These are phyloP conservation scores for Fusarium tjaetaba DNA, from an alignment of 2,329 filamentous ascomycete genomes.

Conservation along the genomic window DNA sequence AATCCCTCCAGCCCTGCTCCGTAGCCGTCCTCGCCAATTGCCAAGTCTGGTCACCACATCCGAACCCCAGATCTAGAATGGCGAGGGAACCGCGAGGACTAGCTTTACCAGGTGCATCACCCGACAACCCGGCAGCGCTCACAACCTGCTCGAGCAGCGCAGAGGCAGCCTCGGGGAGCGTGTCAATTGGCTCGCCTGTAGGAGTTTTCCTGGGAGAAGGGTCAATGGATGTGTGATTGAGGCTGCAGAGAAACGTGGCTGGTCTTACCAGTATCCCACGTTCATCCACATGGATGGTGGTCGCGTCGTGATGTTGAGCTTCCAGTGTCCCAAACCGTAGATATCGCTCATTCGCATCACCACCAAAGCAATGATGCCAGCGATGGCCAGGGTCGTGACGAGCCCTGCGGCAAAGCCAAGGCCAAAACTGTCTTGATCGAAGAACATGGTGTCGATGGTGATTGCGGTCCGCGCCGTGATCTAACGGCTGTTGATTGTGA, in stretches of 20 bases:
- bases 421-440: constrained; percentile 37
- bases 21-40: constrained; percentile 51
- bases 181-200: constrained; percentile 45
- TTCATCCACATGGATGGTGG: constrained; percentile 70
- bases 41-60: constrained; percentile 67
- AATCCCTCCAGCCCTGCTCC: constrained; percentile 35
- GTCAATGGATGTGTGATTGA: neutral
- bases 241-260: neutral
- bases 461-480: neutral
- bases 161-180: constrained; percentile 59
- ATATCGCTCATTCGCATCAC: constrained; percentile 44
- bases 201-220: constrained; percentile 42
- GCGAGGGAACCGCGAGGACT: constrained; percentile 38
- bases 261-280: constrained; percentile 66
- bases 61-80: constrained; percentile 66
- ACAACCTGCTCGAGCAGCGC: constrained; percentile 60
- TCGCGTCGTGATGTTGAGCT: constrained; percentile 61
- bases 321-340: constrained; percentile 66
- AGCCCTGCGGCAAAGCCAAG: constrained; percentile 45
- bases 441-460: neutral
- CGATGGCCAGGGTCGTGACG: constrained; percentile 27
- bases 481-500: neutral
- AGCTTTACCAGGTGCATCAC: neutral
- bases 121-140: constrained; percentile 52
- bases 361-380: constrained; percentile 18